These are phyloP conservation scores for Sugiyamaella neomexicana DNA, from an alignment of 1,139 yeast genomes.

Conservation along the genomic window DNA sequence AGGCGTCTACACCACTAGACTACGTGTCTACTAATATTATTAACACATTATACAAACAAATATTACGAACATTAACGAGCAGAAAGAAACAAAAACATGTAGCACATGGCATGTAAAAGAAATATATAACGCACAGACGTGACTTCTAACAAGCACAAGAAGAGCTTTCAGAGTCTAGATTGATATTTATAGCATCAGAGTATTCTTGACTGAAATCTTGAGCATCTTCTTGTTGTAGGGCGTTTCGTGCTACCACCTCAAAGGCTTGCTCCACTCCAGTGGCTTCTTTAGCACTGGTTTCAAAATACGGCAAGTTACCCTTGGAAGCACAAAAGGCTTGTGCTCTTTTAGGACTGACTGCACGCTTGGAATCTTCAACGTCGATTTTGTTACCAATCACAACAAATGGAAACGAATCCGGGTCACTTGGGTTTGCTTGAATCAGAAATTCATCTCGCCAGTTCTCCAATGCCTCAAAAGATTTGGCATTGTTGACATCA, in stretches of 20 bases:
- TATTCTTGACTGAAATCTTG: slow-evolving; percentile 89
- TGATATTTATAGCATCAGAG: slow-evolving; percentile 93
- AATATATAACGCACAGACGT: background rate
- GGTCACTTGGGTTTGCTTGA: slow-evolving; percentile 90
- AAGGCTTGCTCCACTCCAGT: slow-evolving; percentile 94
- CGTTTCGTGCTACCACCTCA: slow-evolving; percentile 94
- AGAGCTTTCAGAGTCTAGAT: slow-evolving; percentile 75
- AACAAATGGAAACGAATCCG: slow-evolving; percentile 93
- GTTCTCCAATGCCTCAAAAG: slow-evolving; percentile 81
- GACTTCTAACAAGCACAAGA: slow-evolving; percentile 68
- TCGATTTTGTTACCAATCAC: slow-evolving; percentile 94
- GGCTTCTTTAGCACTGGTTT: slow-evolving; percentile 92
- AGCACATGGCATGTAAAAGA: background rate
- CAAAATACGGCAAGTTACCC: slow-evolving; percentile 91
- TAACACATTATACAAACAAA: background rate
- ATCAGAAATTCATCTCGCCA: slow-evolving; percentile 96
- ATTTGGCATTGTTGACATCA: slow-evolving; percentile 90
- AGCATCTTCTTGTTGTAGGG: slow-evolving; percentile 85
- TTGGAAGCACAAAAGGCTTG: slow-evolving; percentile 80
- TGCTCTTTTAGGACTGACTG: slow-evolving; percentile 79
- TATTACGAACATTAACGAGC: background rate
- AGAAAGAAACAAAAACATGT: background rate
- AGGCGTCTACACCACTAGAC: no score
- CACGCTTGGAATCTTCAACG: slow-evolving; percentile 86
- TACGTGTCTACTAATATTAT: background rate